Evolutionary conservation across 2,329 filamentous ascomycete species (phyloP), one percentile per base, ranked within the genome.

Genomic region (Monosporascus sp.): DNA sequence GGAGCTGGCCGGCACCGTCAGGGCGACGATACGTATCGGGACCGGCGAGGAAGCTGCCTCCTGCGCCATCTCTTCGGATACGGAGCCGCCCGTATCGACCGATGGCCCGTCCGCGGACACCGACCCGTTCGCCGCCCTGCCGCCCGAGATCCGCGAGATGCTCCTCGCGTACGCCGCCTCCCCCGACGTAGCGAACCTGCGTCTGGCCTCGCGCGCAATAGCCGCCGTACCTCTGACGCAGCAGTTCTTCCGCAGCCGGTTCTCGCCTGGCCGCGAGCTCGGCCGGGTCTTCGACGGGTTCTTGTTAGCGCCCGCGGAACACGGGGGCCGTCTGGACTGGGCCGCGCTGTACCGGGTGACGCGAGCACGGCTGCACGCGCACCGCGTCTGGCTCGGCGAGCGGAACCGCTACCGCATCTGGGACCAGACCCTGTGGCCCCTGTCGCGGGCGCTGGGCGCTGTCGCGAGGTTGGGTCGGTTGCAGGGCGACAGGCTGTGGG

Each of bases 281-380:
- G 59, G 56, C 22, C 47, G 50, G n/a, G 52, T 59, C 20, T 65
- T 65, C 20, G 63, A 65, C 48, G 58, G 46, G 9, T 64, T 65
- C 27, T 24, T 64, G 24, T 58, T 61, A 2, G 20, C 47, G 3
- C 46, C 49, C 5, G 17, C 36, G 8, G 55, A 60, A 2, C 53
- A 47, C 31, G 48, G 41, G 9, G 50, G 57, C n/a, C 52, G 3
- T 9, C 16, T 60, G 16, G 60, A 64, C 52, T 65, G 61, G 61
- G 46, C 48, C 20, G 41, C 48, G 26, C 52, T 65, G 24, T 65
- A 62, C 54, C 43, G 37, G 11, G 40, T 52, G n/a, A 57, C 59
- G 31, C 58, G 52, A 20, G 27, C 45, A 5, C 52, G 60, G 24
- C 45, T 59, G 7, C 57, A 53, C 20, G 22, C 55, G 24, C 57